Conservation (phyloP, 2,329 filamentous ascomycete genomes). For the Huntiella abstrusa region DNA sequence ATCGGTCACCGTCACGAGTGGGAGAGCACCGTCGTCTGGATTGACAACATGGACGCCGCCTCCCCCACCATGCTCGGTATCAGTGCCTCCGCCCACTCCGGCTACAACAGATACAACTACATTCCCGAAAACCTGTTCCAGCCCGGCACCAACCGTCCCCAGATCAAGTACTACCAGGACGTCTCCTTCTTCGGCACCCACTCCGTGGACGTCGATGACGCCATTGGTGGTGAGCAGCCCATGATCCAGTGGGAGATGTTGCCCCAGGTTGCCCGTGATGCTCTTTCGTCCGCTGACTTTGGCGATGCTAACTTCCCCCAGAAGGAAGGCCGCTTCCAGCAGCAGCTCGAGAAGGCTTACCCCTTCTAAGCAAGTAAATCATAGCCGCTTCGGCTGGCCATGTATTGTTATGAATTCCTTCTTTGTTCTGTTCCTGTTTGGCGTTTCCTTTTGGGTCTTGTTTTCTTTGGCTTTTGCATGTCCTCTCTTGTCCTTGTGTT, state of each 20-base stretch:
- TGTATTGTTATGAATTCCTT: not conserved
- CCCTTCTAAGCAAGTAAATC: constrained; percentile 5
- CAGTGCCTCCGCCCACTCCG: constrained; percentile 21
- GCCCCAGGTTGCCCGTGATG: constrained; percentile 18
- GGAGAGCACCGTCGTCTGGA: constrained; percentile 20
- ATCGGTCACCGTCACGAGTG: constrained; percentile 23
- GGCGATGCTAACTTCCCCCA: constrained; percentile 24
- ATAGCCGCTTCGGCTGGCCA: not conserved
- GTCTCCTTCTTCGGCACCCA: constrained; percentile 18
- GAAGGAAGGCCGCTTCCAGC: constrained; percentile 17
- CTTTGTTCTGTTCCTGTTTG: not conserved
- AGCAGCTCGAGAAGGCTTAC: constrained; percentile 12
- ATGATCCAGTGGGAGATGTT: constrained; percentile 27
- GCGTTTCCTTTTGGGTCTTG: not conserved
- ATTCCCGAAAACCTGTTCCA: constrained; percentile 2
- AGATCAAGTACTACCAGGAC: constrained; percentile 19
- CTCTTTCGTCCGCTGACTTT: constrained; percentile 22
- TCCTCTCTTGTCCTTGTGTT: not conserved
- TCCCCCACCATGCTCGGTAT: constrained; percentile 19
- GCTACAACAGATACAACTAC: constrained; percentile 16
- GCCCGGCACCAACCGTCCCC: constrained; percentile 13
- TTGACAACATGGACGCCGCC: constrained; percentile 15
- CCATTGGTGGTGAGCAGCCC: constrained; percentile 20
- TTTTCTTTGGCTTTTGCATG: not conserved
- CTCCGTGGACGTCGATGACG: constrained; percentile 19